Evolutionary conservation across 495 filamentous ascomycete genomes (phyloP).

Genomic region (Podospora australis): DNA sequence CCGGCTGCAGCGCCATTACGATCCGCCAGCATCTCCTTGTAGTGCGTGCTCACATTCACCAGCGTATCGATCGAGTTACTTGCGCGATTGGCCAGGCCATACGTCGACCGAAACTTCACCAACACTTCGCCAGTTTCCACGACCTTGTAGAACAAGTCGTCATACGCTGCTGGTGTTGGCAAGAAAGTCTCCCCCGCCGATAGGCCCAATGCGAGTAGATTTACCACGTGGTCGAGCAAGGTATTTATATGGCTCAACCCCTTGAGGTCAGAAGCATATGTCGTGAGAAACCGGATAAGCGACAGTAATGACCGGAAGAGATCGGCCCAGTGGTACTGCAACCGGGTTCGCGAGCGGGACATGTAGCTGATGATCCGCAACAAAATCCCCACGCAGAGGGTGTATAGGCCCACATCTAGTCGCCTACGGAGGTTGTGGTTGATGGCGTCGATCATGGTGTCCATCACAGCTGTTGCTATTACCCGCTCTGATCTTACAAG

Average conservation of each 20-base stretch:
- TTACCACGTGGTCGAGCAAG: conserved; percentile 66
- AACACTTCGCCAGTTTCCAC: conserved; percentile 86
- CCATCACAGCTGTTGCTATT: conserved; percentile 67
- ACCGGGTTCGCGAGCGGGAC: conserved; percentile 66
- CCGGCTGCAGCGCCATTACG: conserved; percentile 35
- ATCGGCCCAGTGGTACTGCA: conserved; percentile 91
- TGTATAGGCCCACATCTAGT: conserved; percentile 81
- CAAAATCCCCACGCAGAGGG: conserved; percentile 68
- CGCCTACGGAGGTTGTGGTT: conserved; percentile 87
- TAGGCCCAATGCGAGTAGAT: conserved; percentile 81
- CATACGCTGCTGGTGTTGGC: conserved; percentile 81
- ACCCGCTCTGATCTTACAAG: conserved; percentile 62
- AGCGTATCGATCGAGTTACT: conserved; percentile 74
- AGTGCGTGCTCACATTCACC: conserved; percentile 78
- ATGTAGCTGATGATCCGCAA: conserved; percentile 78
- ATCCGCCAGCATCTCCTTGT: conserved; percentile 75
- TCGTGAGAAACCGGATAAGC: conserved; percentile 84
- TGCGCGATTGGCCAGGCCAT: conserved; percentile 46
- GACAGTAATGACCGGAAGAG: conserved; percentile 86
- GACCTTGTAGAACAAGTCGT: conserved; percentile 97
- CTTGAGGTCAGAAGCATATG: conserved; percentile 70
- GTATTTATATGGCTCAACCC: conserved; percentile 50
- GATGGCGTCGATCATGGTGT: conserved; percentile 81
- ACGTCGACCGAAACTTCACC: conserved; percentile 73
- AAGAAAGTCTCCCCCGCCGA: conserved; percentile 86